phyloP scores from a whole-genome alignment of 2,329 filamentous ascomycete genomes.

The Alternaria viburni region DNA sequence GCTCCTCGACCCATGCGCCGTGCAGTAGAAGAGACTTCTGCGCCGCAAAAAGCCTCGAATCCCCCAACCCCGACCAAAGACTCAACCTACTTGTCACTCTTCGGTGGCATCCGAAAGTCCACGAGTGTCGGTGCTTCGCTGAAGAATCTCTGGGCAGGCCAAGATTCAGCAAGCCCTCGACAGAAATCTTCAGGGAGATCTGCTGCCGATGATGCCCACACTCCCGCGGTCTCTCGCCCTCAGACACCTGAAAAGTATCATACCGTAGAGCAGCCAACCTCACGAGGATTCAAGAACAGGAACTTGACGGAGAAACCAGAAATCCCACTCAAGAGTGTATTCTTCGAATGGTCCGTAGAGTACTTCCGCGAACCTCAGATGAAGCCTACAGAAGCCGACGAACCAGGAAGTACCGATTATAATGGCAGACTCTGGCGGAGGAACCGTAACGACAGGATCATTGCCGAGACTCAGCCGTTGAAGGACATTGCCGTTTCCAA shows the following conservation, averaged over 20 bases:
- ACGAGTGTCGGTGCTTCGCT: slow-evolving; percentile 70
- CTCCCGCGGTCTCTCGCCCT: slow-evolving; percentile 74
- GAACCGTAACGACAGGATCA: slow-evolving; percentile 89
- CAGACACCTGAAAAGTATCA: slow-evolving; percentile 70
- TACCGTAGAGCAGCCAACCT: slow-evolving; percentile 77
- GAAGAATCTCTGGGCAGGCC: slow-evolving; percentile 62
- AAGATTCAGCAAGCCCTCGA: slow-evolving; percentile 37
- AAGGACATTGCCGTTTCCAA: slow-evolving; percentile 86
- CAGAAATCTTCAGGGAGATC: slow-evolving; percentile 47
- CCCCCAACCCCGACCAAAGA: slow-evolving; percentile 58
- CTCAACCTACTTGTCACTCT: slow-evolving; percentile 64
- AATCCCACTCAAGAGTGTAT: slow-evolving; percentile 80
- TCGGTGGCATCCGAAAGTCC: slow-evolving; percentile 65
- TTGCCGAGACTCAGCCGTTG: slow-evolving; percentile 89
- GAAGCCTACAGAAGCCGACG: slow-evolving; percentile 93
- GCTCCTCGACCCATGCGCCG: slow-evolving; percentile 55
- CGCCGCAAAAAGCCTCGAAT: slow-evolving; percentile 54
- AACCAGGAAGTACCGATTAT: slow-evolving; percentile 94
- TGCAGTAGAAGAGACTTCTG: slow-evolving; percentile 35
- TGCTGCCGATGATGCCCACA: slow-evolving; percentile 64
- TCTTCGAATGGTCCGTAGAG: slow-evolving; percentile 93
- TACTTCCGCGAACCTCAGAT: slow-evolving; percentile 99
- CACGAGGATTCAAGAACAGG: slow-evolving; percentile 73
- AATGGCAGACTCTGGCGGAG: slow-evolving; percentile 93
- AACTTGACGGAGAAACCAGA: slow-evolving; percentile 64